Percentiles rank a stretch among this genome's conserved stretches.
Conservation (phyloP, 441 rosid genomes). For the Lepidium campestre region DNA sequence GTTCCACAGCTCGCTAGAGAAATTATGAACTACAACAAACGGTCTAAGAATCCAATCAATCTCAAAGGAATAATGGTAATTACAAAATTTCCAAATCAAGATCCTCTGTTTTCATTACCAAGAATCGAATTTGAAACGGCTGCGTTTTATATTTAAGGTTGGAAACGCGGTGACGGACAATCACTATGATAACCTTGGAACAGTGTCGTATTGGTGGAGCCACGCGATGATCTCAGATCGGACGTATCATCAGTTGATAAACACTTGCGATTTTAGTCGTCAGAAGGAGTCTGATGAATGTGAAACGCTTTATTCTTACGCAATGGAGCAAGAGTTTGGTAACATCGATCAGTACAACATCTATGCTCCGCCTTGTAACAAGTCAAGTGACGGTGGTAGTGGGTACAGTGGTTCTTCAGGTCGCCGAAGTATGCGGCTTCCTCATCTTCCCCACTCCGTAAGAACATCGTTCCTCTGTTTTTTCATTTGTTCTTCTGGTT, state of each 20-base stretch:
- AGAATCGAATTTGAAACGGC: neutral
- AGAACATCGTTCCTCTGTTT: neutral
- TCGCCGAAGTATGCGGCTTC: slow-evolving; percentile 48
- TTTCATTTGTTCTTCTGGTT: neutral
- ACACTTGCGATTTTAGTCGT: slow-evolving; percentile 71
- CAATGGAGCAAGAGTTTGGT: slow-evolving; percentile 94
- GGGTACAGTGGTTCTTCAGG: slow-evolving; percentile 27
- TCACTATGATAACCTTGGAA: slow-evolving; percentile 89
- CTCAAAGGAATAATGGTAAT: slow-evolving; percentile 90
- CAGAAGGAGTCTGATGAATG: slow-evolving; percentile 87
- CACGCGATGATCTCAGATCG: slow-evolving; percentile 95
- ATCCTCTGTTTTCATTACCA: neutral
- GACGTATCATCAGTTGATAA: slow-evolving; percentile 73
- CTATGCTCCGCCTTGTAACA: slow-evolving; percentile 83
- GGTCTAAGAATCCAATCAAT: slow-evolving; percentile 50
- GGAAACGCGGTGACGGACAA: slow-evolving; percentile 98
- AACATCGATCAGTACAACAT: slow-evolving; percentile 95
- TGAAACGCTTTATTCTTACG: slow-evolving; percentile 75
- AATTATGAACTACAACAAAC: slow-evolving; percentile 56
- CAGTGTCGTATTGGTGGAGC: slow-evolving; percentile 98
- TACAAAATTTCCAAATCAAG: neutral
- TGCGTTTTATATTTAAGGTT: slow-evolving; percentile 40
- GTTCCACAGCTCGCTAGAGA: slow-evolving; percentile 90
- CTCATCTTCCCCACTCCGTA: slow-evolving; percentile 70
- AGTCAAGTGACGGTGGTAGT: slow-evolving; percentile 55